phyloP scores from a whole-genome alignment of 2,329 filamentous ascomycete species.

The Tolypocladium album region DNA sequence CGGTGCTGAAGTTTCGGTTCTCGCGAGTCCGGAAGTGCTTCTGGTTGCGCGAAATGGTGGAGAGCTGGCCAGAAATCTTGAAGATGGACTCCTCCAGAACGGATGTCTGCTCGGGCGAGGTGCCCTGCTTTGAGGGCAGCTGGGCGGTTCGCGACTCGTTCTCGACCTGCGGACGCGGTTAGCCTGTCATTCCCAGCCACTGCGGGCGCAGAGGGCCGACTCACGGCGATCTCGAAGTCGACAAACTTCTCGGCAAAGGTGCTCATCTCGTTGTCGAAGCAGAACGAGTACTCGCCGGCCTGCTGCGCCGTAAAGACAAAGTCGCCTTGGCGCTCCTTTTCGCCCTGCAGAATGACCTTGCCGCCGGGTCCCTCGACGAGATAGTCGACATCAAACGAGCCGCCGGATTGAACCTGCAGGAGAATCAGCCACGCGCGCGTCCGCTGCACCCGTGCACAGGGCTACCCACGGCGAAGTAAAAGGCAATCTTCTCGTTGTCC shows the following conservation, averaged over 20 bases:
- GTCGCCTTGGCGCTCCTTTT: slow-evolving; percentile 90
- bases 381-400: slow-evolving; percentile 96
- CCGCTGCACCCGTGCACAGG: neutral
- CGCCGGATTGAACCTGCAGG: slow-evolving; percentile 85
- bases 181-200: neutral
- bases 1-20: slow-evolving; percentile 98
- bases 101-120: slow-evolving; percentile 78
- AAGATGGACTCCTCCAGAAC: slow-evolving; percentile 88
- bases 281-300: slow-evolving; percentile 86
- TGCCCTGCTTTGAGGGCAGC: slow-evolving; percentile 80
- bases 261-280: slow-evolving; percentile 98
- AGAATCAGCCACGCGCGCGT: neutral
- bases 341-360: slow-evolving; percentile 72
- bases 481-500: slow-evolving; percentile 80
- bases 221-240: slow-evolving; percentile 88
- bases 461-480: slow-evolving; percentile 85
- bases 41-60: slow-evolving; percentile 90
- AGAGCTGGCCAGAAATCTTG: slow-evolving; percentile 86
- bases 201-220: neutral
- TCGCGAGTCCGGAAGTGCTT: slow-evolving; percentile 99
- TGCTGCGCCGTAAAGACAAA: slow-evolving; percentile 94
- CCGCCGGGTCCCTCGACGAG: slow-evolving; percentile 70
- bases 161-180: slow-evolving; percentile 55
- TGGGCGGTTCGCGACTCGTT: slow-evolving; percentile 67
- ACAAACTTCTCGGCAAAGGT: slow-evolving; percentile 96